phyloP scores from a whole-genome alignment of 164 flowering plant species.

The Macadamia integrifolia region DNA sequence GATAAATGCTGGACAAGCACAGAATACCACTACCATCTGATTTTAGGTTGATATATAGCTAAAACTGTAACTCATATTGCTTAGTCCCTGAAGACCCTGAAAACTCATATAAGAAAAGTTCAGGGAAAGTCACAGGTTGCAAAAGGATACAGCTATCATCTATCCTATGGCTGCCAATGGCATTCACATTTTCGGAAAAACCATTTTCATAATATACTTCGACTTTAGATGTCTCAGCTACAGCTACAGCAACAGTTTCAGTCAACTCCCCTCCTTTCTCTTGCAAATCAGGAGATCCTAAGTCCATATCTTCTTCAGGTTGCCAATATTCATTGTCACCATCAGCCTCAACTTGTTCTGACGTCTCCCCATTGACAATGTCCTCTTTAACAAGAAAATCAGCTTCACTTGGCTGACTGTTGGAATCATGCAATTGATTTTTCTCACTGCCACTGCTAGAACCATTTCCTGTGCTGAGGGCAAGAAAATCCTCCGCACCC shows the following conservation, averaged over 20 bases:
- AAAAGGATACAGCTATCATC: conserved; percentile 47
- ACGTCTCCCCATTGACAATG: conserved; percentile 15
- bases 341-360: conserved; percentile 8
- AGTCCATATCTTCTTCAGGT: conserved; percentile 7
- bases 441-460: conserved; percentile 26
- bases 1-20: not conserved
- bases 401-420: conserved; percentile 13
- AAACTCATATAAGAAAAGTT: not conserved
- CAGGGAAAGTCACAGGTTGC: conserved; percentile 2
- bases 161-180: conserved; percentile 12
- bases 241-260: conserved; percentile 22
- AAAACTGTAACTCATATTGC: conserved; percentile 1
- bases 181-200: conserved; percentile 19
- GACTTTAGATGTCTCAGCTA: conserved; percentile 11
- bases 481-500: conserved; percentile 44
- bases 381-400: conserved; percentile 22
- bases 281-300: conserved; percentile 16
- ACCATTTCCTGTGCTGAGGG: conserved; percentile 21
- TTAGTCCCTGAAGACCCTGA: not conserved
- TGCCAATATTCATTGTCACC: conserved; percentile 19
- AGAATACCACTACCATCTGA: not conserved
- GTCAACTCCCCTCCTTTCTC: conserved; percentile 21
- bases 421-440: conserved; percentile 16
- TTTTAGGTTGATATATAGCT: not conserved
- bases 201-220: conserved; percentile 30